Evolutionary conservation across 2,329 filamentous ascomycete species (phyloP).

Genomic region (Cryphonectria japonica): DNA sequence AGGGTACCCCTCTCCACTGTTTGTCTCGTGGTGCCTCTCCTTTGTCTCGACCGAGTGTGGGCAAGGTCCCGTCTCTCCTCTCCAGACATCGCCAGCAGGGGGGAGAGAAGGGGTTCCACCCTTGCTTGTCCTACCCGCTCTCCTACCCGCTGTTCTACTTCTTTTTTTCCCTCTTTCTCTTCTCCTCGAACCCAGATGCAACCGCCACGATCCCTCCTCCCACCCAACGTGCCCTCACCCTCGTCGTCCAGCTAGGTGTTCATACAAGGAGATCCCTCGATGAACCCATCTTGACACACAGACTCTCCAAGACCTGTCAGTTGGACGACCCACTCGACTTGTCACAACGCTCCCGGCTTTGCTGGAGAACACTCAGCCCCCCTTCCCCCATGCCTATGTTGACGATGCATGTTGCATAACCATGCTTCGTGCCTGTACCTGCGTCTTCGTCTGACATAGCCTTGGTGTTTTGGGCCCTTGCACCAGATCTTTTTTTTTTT

Average conservation of each 20-base stretch:
- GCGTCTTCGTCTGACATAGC: conserved; percentile 17
- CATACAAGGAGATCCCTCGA: conserved; percentile 6
- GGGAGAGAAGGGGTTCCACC: background rate
- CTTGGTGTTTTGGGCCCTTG: conserved; percentile 16
- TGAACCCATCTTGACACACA: conserved; percentile 22
- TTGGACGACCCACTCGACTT: conserved; percentile 24
- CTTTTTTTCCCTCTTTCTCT: background rate
- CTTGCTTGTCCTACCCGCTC: background rate
- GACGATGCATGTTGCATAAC: conserved; percentile 21
- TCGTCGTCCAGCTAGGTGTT: background rate
- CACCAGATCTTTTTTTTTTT: conserved; percentile 5
- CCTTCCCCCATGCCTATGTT: background rate
- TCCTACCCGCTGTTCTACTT: background rate
- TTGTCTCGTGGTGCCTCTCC: background rate
- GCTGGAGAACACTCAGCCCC: background rate
- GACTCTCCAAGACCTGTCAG: conserved; percentile 21
- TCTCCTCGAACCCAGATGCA: conserved; percentile 17
- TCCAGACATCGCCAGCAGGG: background rate
- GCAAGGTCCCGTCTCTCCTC: background rate
- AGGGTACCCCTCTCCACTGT: background rate
- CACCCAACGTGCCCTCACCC: conserved; percentile 17
- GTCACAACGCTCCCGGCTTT: conserved; percentile 6
- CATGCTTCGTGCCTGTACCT: conserved; percentile 11
- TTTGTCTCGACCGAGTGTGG: background rate
- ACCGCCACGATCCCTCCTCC: conserved; percentile 15